A percentile compares a stretch with the other conserved stretches of the same genome.
Evolutionary conservation across 192 early-diverging fungal genomes (phyloP).

Genomic region (Gonapodya prolifera): DNA sequence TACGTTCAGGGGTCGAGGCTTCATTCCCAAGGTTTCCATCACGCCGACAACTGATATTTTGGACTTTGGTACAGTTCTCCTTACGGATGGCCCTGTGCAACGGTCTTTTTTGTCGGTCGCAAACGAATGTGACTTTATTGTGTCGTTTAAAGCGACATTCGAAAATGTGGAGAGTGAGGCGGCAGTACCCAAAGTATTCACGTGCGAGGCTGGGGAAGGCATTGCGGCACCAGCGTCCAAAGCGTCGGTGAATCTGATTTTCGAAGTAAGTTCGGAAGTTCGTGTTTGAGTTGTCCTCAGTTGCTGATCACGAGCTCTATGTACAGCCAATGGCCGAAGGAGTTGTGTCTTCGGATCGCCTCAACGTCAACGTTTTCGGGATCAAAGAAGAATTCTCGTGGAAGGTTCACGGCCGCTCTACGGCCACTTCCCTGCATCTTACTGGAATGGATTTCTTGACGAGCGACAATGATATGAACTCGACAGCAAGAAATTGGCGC

Average conservation of each 20-base stretch:
- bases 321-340: background rate
- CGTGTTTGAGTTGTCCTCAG: background rate
- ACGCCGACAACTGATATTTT: background rate
- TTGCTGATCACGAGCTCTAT: background rate
- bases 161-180: background rate
- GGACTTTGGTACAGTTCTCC: background rate
- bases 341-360: background rate
- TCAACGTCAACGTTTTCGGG: background rate
- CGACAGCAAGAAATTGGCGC: too few species aligned
- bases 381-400: background rate
- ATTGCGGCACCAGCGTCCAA: background rate
- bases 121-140: background rate
- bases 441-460: background rate
- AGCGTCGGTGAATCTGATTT: background rate
- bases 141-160: background rate
- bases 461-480: background rate
- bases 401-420: background rate
- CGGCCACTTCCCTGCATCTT: background rate
- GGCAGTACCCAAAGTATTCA: background rate
- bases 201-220: background rate
- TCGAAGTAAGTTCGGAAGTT: background rate
- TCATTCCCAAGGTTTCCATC: background rate
- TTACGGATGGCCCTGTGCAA: background rate
- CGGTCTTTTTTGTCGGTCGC: background rate
- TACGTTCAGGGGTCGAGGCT: background rate